Base-by-base conservation (phyloP, 2,329 filamentous ascomycete species). In the Orbilia brochopaga region DNA sequence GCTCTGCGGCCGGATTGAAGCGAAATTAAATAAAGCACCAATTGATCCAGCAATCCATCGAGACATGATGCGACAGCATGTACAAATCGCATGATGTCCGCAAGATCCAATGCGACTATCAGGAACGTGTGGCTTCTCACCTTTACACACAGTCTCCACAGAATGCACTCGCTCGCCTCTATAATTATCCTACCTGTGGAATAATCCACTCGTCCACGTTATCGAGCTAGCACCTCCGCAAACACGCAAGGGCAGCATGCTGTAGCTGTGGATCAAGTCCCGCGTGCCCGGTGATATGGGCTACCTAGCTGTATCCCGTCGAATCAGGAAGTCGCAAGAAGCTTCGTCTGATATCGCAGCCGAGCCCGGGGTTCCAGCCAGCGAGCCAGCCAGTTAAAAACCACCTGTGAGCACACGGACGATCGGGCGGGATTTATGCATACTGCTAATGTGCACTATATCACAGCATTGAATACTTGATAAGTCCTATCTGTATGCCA, bases 281-380 rank as follows among this genome's bases (percentile, higher is more conserved):
- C 53, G 59, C 59, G 30, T 37, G 27, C 48, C 59, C 48, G 67
- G 59, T 48, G 51, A 65, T 64, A 65, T 72, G 60, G 67, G 60
- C 59, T 72, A 72, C 67, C 67, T 72, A 72, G 67, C 67, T 72
- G 67, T 72, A 48, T 23, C 50, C 42, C 55, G n/a, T 59, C 67
- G 5, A 72, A 72, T 60, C 11, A 72, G 67, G 67, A 65, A 70
- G 65, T 72, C 64, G 30, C 54, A 59, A 70, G 44, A 64, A 59
- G 35, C 40, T 70, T 70, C 66, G 48, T 70, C 66, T 64, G 66
- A 70, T 70, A 70, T 70, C 66, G 54, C 42, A 70, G 59, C 65
- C 58, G 65, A 51, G 44, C 52, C 56, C 59, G 50, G 65, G 65
- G 58, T 51, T 37, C 24, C 37, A 40, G 35, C 44, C 44, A 48